Evolutionary conservation across 306 rosid species (phyloP), one percentile per base, ranked within the genome.

Genomic region (Prunus armeniaca): DNA sequence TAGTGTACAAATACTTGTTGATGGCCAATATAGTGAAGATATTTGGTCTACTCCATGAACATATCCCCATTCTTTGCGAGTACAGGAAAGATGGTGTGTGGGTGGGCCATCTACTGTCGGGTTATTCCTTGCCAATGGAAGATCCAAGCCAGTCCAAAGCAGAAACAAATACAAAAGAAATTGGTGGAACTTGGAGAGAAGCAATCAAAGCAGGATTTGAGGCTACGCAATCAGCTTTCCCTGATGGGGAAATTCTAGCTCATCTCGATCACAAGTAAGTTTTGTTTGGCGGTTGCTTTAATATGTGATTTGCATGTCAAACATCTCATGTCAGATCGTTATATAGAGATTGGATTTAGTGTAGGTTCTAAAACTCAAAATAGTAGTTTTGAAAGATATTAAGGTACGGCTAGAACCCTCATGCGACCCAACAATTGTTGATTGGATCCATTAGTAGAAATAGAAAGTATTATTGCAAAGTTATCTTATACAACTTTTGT

Each of bases 71-170:
- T 27, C 30, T 77, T 65, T 84, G 51, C 71, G 41, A 78, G 68
- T 69, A 43, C 69, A 95, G 97, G 91, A 95, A 90, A 86, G 93
- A 86, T n/a, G 86, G 84, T 79, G 96, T 95, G 50, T 95, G 97
- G 99, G 97, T 89, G 67, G 97, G 97, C 80, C 99, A 95, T 89
- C 89, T 95, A 61, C 95, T 95, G 38, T 92, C 99, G 24, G 97
- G 97, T 77, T 95, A 95, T 87, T 82, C 97, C 41, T 54, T 95
- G 80, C 99, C 98, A n/a, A 95, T 92, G 99, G 99, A 95, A 83
- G 98, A 95, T 70, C 90, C 90, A 14, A 88, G 68, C 69, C 91
- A 89, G 68, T 82, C 93, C 70, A 90, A 87, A 84, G 85, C 67
- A 64, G 85, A 81, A 72, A 71, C 78, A 73, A 75, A 73, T 79